Evolutionary conservation across 2,329 filamentous ascomycete genomes (phyloP), one percentile per base, ranked within the genome.

Genomic region (Mollisiaceae sp.): DNA sequence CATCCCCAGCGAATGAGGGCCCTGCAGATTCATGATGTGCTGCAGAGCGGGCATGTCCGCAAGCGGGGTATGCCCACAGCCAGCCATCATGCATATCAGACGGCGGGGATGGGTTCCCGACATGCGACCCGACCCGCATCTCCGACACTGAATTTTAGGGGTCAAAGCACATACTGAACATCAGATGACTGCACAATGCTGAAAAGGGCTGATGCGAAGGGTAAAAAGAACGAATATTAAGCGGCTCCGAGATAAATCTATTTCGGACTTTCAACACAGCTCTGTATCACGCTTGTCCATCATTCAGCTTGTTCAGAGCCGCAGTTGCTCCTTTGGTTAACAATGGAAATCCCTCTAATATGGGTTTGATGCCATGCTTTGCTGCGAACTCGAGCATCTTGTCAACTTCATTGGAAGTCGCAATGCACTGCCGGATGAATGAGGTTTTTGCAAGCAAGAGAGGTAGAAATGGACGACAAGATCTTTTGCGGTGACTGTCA

Each of bases 301-400:
- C 45, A 5, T 64, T 20, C 47, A 72, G 41, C 54, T 62, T 69
- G 14, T 71, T 45, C 35, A 69, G 54, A 2, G 67, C 63, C 20
- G 62, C 59, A 8, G 56, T 54, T 41, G 69, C 62, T 12, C 70
- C 71, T 14, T 70, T 62, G 4, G 59, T n/a, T 5, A 57, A 66
- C 43, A 73, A 45, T 36, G 62, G 63, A 32, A 65, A 69, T n/a
- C 58, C 62, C 45, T 69, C 62, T 24, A 89, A 84, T 76, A 81
- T 81, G 2, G 79, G 77, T 70, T 79, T 79, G 15, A 86, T 74
- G 14, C 80, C 79, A 76, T 84, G 85, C 66, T 86, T 82, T 2
- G 82, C 83, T 8, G 84, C 84, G 67, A 32, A 32, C 27, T 32
- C 27, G 27, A 32, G 27, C 27, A 32, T 32, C 27, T 32, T 32